Base-by-base conservation (phyloP, 352 stramenopile species). In the Pythium oligandrum region DNA sequence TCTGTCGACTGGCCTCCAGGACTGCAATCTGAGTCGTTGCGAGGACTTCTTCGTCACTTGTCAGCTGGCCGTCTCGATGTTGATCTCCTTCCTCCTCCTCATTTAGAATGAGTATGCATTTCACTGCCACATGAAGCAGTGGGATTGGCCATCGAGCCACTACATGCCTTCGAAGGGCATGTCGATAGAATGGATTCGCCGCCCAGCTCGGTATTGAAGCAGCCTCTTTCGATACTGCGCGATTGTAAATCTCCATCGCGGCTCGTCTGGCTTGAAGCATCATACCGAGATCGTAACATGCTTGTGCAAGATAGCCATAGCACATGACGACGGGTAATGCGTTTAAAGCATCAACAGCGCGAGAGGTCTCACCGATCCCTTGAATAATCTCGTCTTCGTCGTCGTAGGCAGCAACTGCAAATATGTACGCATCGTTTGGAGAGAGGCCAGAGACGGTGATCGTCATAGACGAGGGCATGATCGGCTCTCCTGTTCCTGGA, bases 401-500 rank as follows among this genome's bases (percentile, higher is more conserved):
- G 44, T 96, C 84, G 31, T 86, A 96, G 1, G 83, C 84, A 31
- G 83, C 83, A 2, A 86, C 69, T 7, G 86, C 86, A 44, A 96
- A 96, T 10, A 93, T 80, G 51, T 93, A 96, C 50, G 64, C 83
- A 36, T 90, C 80, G 48, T 93, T 93, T 1, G 82, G 61, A 0
- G 68, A 26, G 3, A 96, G 44, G 0, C 70, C 77, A 3, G 66
- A 75, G 36, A 95, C 68, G 1, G 71, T 85, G 4, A 73, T 60
- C 32, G 55, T 38, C 4, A 55, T 35, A 0, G 58, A 45, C 1
- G 58, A 45, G 1, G 64, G 44, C 34, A 74, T 73, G 4, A 93
- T 48, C 0, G 75, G 73, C 44, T 68, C 56, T 4, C 78, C 81
- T 0, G 81, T 92, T 11, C 86, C 86, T 11, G 78, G 56, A 0